phyloP scores from a whole-genome alignment of 768 basidiomycete species.

The Dacryopinax primogenitus region DNA sequence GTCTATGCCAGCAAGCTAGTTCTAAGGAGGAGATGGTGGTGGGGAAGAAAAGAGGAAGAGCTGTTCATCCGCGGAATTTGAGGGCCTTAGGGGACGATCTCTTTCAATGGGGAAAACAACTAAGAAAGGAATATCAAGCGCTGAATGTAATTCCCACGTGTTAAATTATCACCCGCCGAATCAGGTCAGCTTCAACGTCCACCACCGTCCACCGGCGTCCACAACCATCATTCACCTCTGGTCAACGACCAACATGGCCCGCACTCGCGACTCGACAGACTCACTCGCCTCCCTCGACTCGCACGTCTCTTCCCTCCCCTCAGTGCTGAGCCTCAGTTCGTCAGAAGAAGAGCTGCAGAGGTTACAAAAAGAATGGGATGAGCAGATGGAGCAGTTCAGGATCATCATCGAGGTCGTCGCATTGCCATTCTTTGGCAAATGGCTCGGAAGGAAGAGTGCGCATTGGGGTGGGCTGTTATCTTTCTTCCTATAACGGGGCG shows the following conservation, averaged over 20 bases:
- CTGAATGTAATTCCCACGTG: no score
- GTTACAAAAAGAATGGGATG: constrained; percentile 88
- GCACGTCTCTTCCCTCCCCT: not conserved
- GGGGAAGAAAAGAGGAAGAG: no score
- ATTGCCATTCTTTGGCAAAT: constrained; percentile 78
- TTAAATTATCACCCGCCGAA: no score
- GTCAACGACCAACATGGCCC: not conserved
- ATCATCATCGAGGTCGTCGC: constrained; percentile 67
- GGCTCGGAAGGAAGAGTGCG: constrained; percentile 73
- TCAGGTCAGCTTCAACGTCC: no score
- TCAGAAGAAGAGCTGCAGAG: constrained; percentile 51
- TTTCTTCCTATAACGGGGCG: constrained; percentile 1
- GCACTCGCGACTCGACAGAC: not conserved
- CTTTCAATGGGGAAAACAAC: no score
- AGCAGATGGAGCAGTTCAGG: constrained; percentile 72
- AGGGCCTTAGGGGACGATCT: no score
- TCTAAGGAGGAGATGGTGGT: not conserved
- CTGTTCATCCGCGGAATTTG: no score
- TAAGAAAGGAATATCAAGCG: no score
- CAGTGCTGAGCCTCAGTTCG: constrained; percentile 25
- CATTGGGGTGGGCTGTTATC: constrained; percentile 56
- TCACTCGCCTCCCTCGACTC: constrained; percentile 1
- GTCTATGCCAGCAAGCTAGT: not conserved
- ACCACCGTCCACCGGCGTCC: no score
- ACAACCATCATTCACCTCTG: no score